Conservation (phyloP, 2,329 filamentous ascomycete species). For the Ampelomyces quisqualis region DNA sequence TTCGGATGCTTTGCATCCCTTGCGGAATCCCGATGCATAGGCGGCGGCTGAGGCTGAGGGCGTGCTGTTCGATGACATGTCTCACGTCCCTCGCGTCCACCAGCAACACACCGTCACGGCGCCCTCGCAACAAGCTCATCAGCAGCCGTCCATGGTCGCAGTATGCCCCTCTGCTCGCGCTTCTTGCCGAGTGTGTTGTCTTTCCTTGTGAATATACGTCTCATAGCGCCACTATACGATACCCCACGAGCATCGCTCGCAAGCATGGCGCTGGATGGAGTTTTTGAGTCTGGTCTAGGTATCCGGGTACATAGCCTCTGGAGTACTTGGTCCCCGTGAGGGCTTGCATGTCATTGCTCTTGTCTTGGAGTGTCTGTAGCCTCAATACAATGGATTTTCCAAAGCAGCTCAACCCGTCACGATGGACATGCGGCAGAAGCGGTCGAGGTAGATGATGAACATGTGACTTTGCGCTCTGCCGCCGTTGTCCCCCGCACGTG, state of each 20-base stretch:
- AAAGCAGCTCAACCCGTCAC: not conserved
- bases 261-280: slow-evolving; percentile 20
- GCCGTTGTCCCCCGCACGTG: slow-evolving; percentile 16
- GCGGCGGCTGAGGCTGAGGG: slow-evolving; percentile 9
- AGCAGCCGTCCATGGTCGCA: slow-evolving; percentile 1
- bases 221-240: slow-evolving; percentile 19
- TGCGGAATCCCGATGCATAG: slow-evolving; percentile 21
- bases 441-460: no score
- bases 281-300: slow-evolving; percentile 8
- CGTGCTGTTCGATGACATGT: no score
- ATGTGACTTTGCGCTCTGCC: slow-evolving; percentile 5
- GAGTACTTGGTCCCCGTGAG: no score
- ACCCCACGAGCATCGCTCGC: slow-evolving; percentile 23
- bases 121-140: slow-evolving; percentile 8
- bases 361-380: no score
- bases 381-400: no score
- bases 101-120: not conserved
- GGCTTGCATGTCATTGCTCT: no score
- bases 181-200: not conserved
- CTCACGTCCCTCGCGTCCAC: slow-evolving; percentile 14
- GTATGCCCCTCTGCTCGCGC: not conserved
- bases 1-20: slow-evolving; percentile 26
- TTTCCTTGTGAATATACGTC: slow-evolving; percentile 9
- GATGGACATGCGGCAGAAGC: no score
- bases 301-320: no score